phyloP scores from a whole-genome alignment of 352 stramenopile species.

The Chrysophaeum taylorii region DNA sequence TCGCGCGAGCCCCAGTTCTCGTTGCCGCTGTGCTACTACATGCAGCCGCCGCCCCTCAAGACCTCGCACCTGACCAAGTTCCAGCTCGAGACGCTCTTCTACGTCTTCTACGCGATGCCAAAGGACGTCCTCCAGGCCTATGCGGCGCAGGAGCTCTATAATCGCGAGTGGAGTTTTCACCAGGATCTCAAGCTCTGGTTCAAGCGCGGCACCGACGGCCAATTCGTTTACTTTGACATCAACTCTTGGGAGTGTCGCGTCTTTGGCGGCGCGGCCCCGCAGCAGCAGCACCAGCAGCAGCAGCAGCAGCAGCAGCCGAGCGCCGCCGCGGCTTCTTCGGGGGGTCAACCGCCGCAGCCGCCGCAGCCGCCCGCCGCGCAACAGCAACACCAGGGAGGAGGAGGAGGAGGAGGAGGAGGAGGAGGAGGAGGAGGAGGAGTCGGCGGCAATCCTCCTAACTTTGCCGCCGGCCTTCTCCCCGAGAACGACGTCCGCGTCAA shows the following conservation, averaged over 20 bases:
- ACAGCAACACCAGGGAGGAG: too few relatives aligned
- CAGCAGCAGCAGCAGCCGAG: too few relatives aligned
- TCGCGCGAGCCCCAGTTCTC: slow-evolving; percentile 59
- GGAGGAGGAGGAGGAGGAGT: too few relatives aligned
- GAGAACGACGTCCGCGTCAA: slow-evolving; percentile 89
- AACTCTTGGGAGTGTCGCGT: slow-evolving; percentile 81
- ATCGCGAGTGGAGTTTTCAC: slow-evolving; percentile 93
- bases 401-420: too few relatives aligned
- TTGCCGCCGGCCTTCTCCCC: slow-evolving; percentile 70
- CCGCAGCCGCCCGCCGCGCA: too few relatives aligned
- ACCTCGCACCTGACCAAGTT: slow-evolving; percentile 86
- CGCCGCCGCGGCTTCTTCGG: too few relatives aligned
- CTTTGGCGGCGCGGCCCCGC: slow-evolving; percentile 40
- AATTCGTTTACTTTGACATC: slow-evolving; percentile 91
- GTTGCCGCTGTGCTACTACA: slow-evolving; percentile 67
- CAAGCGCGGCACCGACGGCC: slow-evolving; percentile 20
- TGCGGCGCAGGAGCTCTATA: slow-evolving; percentile 68
- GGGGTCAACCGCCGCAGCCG: too few relatives aligned
- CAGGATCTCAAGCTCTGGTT: slow-evolving; percentile 87
- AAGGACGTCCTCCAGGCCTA: slow-evolving; percentile 88
- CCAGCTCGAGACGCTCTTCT: slow-evolving; percentile 95
- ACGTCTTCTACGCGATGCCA: slow-evolving; percentile 97
- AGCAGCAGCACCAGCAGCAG: neutral
- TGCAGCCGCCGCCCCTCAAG: slow-evolving; percentile 90
- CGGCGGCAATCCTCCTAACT: too few relatives aligned